A percentile compares a stretch with the other conserved stretches of the same genome.
Evolutionary conservation across 83 land plant species (phyloP).

Genomic region (Larix sibirica): DNA sequence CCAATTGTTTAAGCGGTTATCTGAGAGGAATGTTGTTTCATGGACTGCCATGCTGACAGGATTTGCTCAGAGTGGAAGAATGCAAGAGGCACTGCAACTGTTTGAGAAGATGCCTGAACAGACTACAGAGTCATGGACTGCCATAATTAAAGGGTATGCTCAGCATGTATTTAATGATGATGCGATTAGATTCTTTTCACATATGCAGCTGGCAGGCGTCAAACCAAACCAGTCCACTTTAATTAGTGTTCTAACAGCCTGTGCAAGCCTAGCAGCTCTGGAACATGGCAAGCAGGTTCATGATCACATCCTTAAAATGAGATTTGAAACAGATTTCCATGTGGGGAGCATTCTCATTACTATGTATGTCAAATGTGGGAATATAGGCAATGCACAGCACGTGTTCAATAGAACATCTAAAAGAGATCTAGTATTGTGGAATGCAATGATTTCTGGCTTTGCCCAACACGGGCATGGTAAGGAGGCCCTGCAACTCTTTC

Average conservation of each 20-base stretch:
- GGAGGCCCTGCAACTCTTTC: slow-evolving; percentile 31
- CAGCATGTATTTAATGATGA: not conserved
- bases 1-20: not conserved
- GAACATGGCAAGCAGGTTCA: slow-evolving; percentile 16
- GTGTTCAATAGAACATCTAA: slow-evolving; percentile 32
- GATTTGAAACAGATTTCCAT: not conserved
- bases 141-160: slow-evolving; percentile 9
- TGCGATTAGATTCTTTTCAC: not conserved
- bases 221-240: not conserved
- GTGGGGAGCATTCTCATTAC: slow-evolving; percentile 46
- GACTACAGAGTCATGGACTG: not conserved
- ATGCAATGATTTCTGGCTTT: slow-evolving; percentile 45
- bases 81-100: not conserved
- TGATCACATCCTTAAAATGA: not conserved
- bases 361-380: slow-evolving; percentile 65
- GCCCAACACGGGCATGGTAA: slow-evolving; percentile 51
- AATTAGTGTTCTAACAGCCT: not conserved
- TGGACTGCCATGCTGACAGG: slow-evolving; percentile 21
- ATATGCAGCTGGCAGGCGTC: not conserved
- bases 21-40: slow-evolving; percentile 7
- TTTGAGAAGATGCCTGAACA: not conserved
- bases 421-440: slow-evolving; percentile 52
- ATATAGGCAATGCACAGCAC: slow-evolving; percentile 41
- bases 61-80: too few species aligned
- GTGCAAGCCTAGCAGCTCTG: not conserved